Conservation (phyloP, 2,329 filamentous ascomycete genomes). For the Xylaria sp. region DNA sequence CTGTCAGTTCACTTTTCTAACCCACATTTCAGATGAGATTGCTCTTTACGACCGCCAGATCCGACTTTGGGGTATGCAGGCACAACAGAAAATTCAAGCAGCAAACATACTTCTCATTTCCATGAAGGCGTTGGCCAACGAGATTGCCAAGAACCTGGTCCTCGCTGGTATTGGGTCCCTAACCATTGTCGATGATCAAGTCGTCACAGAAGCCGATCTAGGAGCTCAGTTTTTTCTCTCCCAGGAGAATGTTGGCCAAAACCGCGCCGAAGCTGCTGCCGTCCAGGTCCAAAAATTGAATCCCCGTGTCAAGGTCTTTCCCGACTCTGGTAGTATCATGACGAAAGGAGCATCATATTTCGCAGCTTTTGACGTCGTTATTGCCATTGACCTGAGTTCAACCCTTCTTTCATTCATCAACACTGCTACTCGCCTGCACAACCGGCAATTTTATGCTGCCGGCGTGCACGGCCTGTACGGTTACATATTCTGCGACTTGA, state of each 20-base stretch:
- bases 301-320: slow-evolving; percentile 81
- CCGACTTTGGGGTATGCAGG: slow-evolving; percentile 94
- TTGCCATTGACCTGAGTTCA: slow-evolving; percentile 88
- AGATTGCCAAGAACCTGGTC: slow-evolving; percentile 97
- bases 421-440: slow-evolving; percentile 81
- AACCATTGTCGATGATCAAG: slow-evolving; percentile 84
- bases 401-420: slow-evolving; percentile 82
- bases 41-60: slow-evolving; percentile 98
- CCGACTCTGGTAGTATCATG: slow-evolving; percentile 75
- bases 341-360: slow-evolving; percentile 80
- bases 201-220: slow-evolving; percentile 81
- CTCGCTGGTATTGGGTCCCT: slow-evolving; percentile 91
- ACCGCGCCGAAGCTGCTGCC: slow-evolving; percentile 84
- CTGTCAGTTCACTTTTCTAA: slow-evolving; percentile 33
- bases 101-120: slow-evolving; percentile 91
- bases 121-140: slow-evolving; percentile 87
- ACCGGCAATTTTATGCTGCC: slow-evolving; percentile 88
- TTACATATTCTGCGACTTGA: slow-evolving; percentile 93
- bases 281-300: slow-evolving; percentile 87
- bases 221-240: slow-evolving; percentile 85
- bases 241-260: slow-evolving; percentile 77
- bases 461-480: slow-evolving; percentile 91
- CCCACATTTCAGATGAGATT: slow-evolving; percentile 77
- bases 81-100: slow-evolving; percentile 90
- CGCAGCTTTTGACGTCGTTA: slow-evolving; percentile 81